Evolutionary conservation across 2,329 filamentous ascomycete species (phyloP).

Genomic region (Talaromyces marneffei): DNA sequence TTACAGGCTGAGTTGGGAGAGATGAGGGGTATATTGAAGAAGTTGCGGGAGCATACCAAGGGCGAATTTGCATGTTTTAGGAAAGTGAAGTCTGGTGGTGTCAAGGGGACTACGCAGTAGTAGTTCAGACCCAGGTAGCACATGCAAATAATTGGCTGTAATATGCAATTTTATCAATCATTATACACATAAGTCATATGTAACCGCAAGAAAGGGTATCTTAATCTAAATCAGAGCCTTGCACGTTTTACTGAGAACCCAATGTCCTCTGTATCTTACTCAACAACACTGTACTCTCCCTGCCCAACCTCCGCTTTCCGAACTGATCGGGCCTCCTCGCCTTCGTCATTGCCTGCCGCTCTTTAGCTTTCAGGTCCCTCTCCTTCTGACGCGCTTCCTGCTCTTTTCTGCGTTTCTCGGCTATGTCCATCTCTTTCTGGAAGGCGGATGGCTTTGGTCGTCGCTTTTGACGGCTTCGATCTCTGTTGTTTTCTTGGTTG

Average conservation of each 20-base stretch:
- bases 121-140: neutral
- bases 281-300: slow-evolving; percentile 71
- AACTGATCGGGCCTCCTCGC: slow-evolving; percentile 57
- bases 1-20: slow-evolving; percentile 84
- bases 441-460: slow-evolving; percentile 47
- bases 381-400: slow-evolving; percentile 60
- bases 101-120: slow-evolving; percentile 1
- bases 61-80: slow-evolving; percentile 84
- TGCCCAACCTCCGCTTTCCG: slow-evolving; percentile 72
- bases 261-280: slow-evolving; percentile 73
- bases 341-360: slow-evolving; percentile 59
- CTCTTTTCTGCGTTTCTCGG: slow-evolving; percentile 53
- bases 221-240: neutral
- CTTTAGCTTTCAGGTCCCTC: slow-evolving; percentile 65
- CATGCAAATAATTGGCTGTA: neutral
- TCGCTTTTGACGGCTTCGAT: slow-evolving; percentile 25
- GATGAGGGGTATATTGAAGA: slow-evolving; percentile 82
- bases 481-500: slow-evolving; percentile 17
- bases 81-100: slow-evolving; percentile 47
- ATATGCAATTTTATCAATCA: neutral
- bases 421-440: slow-evolving; percentile 64
- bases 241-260: slow-evolving; percentile 28
- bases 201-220: slow-evolving; percentile 7
- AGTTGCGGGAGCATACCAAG: slow-evolving; percentile 70
- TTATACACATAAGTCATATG: neutral